Evolutionary conservation across 495 filamentous ascomycete genomes (phyloP).

Genomic region (Usnea hakonensis): DNA sequence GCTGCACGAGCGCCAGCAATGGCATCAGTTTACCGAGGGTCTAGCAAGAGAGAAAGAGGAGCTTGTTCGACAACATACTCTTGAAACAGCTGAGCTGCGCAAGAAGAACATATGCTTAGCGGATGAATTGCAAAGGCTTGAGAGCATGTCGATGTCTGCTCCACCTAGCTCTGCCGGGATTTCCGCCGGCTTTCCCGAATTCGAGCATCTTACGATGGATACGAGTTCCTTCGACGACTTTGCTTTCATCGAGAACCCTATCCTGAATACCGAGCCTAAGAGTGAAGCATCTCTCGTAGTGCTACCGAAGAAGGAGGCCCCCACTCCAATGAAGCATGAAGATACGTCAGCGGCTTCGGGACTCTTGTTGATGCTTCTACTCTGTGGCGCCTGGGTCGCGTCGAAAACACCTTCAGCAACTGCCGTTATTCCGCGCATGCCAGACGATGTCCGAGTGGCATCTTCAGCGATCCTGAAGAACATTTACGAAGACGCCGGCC

Average conservation of each 20-base stretch:
- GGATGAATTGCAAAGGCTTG: slow-evolving; percentile 73
- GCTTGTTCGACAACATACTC: slow-evolving; percentile 77
- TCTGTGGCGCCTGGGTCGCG: slow-evolving; percentile 93
- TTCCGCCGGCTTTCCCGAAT: slow-evolving; percentile 63
- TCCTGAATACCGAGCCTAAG: slow-evolving; percentile 42
- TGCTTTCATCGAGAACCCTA: slow-evolving; percentile 55
- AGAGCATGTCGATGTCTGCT: slow-evolving; percentile 54
- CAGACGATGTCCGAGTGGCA: slow-evolving; percentile 87
- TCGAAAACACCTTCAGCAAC: slow-evolving; percentile 61
- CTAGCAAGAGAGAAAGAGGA: slow-evolving; percentile 86
- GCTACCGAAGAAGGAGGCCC: slow-evolving; percentile 48
- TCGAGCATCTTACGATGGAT: slow-evolving; percentile 78
- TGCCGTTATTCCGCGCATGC: slow-evolving; percentile 65
- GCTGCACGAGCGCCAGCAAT: slow-evolving; percentile 60
- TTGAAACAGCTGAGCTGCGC: slow-evolving; percentile 89
- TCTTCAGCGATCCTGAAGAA: slow-evolving; percentile 84
- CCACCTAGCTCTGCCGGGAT: slow-evolving; percentile 52
- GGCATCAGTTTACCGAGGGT: slow-evolving; percentile 65
- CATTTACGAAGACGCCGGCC: slow-evolving; percentile 73
- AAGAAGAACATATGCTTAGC: slow-evolving; percentile 89
- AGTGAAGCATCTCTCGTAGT: slow-evolving; percentile 40
- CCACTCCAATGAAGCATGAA: slow-evolving; percentile 42
- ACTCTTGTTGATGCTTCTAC: slow-evolving; percentile 73
- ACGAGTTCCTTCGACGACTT: slow-evolving; percentile 68
- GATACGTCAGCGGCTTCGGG: slow-evolving; percentile 59